These are phyloP conservation scores for Ophiostoma australiae DNA, from an alignment of 2,329 filamentous ascomycete genomes.

Conservation along the genomic window DNA sequence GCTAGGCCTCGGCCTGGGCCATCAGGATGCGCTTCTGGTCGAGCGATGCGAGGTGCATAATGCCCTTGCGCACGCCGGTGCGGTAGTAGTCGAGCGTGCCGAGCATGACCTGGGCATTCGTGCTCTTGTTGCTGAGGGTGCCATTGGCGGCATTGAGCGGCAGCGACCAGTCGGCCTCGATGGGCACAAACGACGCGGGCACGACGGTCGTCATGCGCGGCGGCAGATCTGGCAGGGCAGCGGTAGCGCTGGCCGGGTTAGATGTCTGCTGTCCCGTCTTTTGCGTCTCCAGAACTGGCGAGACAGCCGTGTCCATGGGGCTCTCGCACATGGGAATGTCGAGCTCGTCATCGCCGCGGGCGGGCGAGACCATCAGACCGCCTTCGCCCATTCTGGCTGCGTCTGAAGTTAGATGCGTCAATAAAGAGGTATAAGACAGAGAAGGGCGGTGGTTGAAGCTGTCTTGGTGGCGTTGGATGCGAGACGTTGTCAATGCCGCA, in stretches of 20 bases:
- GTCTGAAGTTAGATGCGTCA: neutral
- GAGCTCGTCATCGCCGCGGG: neutral
- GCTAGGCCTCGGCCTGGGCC: conserved; percentile 26
- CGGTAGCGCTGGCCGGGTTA: neutral
- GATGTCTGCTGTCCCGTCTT: neutral
- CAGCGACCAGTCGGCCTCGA: conserved; percentile 33
- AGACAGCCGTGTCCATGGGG: neutral
- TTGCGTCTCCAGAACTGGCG: neutral
- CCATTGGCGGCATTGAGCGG: conserved; percentile 28
- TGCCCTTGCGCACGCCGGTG: conserved; percentile 33
- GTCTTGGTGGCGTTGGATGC: too few species aligned
- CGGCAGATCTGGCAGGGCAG: conserved; percentile 5
- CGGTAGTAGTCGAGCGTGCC: conserved; percentile 34
- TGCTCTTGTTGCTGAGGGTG: conserved; percentile 30
- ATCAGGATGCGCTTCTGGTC: conserved; percentile 34
- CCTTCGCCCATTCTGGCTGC: conserved; percentile 11
- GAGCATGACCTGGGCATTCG: conserved; percentile 33
- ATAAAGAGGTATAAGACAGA: neutral
- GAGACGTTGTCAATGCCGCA: too few species aligned
- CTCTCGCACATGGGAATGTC: conserved; percentile 5
- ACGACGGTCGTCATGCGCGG: conserved; percentile 30
- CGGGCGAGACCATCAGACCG: conserved; percentile 19
- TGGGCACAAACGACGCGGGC: conserved; percentile 36
- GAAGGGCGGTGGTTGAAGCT: neutral
- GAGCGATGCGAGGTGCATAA: conserved; percentile 35